Evolutionary conservation across 768 basidiomycete species (phyloP), one percentile per base, ranked within the genome.

Genomic region (Termitomyces sp.): DNA sequence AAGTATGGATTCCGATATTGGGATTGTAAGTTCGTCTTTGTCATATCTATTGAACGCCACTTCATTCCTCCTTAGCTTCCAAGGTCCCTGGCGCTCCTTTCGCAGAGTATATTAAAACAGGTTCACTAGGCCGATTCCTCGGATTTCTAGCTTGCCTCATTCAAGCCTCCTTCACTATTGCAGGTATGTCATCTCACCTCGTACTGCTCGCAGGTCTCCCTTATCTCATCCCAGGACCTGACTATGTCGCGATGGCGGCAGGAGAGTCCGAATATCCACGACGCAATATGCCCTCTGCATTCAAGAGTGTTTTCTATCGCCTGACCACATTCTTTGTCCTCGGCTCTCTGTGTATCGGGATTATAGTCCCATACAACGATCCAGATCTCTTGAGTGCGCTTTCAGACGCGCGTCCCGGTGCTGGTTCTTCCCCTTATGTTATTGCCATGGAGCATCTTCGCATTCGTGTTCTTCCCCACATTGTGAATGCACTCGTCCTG

Each of bases 351-450:
- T 81, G 85, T 64, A 77, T 87, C 46, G 90, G 91, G 45, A 84
- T 91, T 73, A 78, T 93, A 45, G 85, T 94, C 26, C 87, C 88
- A 1, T 90, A 83, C 64, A 80, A 84, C 60, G 86, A 91, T 64
- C 73, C 77, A 1, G 63, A 75, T 46, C 74, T 91, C 31, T 71
- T 84, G 38, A 63, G 67, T 47, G 81, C 78, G 0, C 66, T 81
- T 19, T 82, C 82, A 1, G 78, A 81, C 49, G 89, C 90, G 0
- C 71, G 69, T 38, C 77, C 80, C 0, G 78, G 78, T 19, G 78
- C 78, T 37, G 83, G 84, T 2, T 73, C 86, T 28, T 89, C 87
- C 8, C 91, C 92, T 0, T 95, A 92, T 71, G 91, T 94, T 44
- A 87, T 94, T 58, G 91, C 90, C 15, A 90, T 94, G 78, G 72